phyloP scores from a whole-genome alignment of 306 rosid species.

The Senna siamea region DNA sequence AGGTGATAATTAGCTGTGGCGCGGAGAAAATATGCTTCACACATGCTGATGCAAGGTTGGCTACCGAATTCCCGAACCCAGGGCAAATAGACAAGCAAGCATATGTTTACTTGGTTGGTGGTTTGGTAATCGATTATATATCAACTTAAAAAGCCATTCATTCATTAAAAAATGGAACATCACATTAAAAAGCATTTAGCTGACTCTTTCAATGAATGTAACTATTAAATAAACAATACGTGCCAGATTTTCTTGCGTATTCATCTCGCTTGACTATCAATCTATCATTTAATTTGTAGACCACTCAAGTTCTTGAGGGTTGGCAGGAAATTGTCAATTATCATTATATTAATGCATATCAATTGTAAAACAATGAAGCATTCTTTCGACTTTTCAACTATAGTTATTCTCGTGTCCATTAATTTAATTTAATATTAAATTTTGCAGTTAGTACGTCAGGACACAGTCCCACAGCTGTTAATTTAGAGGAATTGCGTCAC shows the following conservation, averaged over 20 bases:
- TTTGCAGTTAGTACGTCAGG: constrained; percentile 15
- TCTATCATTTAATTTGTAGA: neutral
- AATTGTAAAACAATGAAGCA: constrained; percentile 13
- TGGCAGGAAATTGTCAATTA: constrained; percentile 25
- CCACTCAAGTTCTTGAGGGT: neutral
- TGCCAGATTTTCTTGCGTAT: neutral
- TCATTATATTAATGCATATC: neutral
- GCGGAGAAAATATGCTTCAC: constrained; percentile 15
- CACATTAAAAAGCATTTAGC: neutral
- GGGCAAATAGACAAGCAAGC: constrained; percentile 10
- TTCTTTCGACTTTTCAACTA: constrained; percentile 10
- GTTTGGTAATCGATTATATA: constrained; percentile 20
- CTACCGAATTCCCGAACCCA: constrained; percentile 25
- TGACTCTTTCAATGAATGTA: constrained; percentile 5
- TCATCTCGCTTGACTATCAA: neutral
- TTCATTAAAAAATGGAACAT: neutral
- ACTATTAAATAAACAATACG: neutral
- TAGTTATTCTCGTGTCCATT: neutral
- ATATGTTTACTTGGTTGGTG: constrained; percentile 6
- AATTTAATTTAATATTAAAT: constrained; percentile 18
- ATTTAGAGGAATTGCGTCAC: neutral
- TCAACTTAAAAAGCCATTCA: constrained; percentile 36
- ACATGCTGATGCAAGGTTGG: constrained; percentile 24
- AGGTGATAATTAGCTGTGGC: neutral
- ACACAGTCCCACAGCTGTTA: constrained; percentile 28